These are phyloP conservation scores for Discostella stelligeroides DNA, from an alignment of 108 stramenopile species.

Conservation along the genomic window DNA sequence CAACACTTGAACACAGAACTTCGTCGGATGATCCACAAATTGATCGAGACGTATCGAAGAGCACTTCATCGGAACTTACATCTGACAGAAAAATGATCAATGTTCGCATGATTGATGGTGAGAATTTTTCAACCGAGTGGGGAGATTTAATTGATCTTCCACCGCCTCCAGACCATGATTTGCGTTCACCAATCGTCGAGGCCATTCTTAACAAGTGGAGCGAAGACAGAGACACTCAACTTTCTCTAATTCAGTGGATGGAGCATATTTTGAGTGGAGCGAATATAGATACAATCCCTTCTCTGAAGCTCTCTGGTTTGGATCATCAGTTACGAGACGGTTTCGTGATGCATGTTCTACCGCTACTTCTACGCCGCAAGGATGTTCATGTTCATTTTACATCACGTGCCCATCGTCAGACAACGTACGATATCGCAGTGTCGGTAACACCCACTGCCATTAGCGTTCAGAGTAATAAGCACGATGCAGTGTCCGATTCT, in stretches of 20 bases:
- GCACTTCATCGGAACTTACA: conserved; percentile 25
- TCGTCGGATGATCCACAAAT: conserved; percentile 7
- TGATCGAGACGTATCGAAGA: conserved; percentile 24
- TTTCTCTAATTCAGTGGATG: conserved; percentile 74
- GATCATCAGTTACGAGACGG: conserved; percentile 84
- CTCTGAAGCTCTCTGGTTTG: conserved; percentile 75
- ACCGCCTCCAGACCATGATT: conserved; percentile 85
- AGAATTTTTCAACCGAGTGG: conserved; percentile 88
- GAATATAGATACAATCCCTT: conserved; percentile 60
- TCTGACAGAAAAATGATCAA: conserved; percentile 65
- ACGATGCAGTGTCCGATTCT: conserved; percentile 16
- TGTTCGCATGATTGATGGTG: conserved; percentile 78
- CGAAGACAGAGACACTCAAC: conserved; percentile 57
- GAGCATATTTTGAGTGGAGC: conserved; percentile 66
- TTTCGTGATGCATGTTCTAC: conserved; percentile 83
- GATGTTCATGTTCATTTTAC: conserved; percentile 80
- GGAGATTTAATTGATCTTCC: conserved; percentile 63
- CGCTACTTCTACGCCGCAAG: conserved; percentile 69
- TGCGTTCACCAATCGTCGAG: conserved; percentile 77
- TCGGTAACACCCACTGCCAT: conserved; percentile 47
- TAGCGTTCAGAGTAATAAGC: neutral
- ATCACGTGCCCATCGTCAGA: conserved; percentile 72
- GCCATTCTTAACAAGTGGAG: conserved; percentile 78
- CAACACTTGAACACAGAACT: conserved; percentile 13
- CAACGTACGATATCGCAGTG: conserved; percentile 81